Percentiles rank a stretch among this genome's conserved stretches.
Conservation (phyloP, 208 protist genomes). For the Acanthamoeba healyi region DNA sequence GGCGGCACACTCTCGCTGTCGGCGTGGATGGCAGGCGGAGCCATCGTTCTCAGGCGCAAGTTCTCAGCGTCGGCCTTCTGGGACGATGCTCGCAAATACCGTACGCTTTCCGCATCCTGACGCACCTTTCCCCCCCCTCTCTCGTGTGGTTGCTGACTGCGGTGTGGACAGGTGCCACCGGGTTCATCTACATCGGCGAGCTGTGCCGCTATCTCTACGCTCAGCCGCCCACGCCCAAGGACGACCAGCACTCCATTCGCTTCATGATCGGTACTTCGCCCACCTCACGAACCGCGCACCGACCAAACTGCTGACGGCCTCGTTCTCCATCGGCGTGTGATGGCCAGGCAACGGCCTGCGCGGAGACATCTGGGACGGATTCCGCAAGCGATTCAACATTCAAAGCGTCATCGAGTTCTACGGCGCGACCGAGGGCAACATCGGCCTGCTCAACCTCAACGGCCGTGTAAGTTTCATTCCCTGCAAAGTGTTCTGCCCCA, state of each 20-base stretch:
- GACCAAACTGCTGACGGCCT: no score
- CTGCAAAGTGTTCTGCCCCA: background rate
- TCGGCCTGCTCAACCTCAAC: slow-evolving; percentile 75
- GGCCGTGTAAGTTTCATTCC: background rate
- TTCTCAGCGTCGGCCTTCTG: slow-evolving; percentile 90
- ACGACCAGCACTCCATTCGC: slow-evolving; percentile 69
- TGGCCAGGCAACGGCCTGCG: slow-evolving; percentile 92
- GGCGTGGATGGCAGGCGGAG: slow-evolving; percentile 44
- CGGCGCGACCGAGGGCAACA: slow-evolving; percentile 90
- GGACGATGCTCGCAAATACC: slow-evolving; percentile 88
- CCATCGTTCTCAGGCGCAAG: slow-evolving; percentile 89
- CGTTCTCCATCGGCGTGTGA: background rate
- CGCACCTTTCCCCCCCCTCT: slow-evolving; percentile 91
- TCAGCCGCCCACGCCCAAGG: slow-evolving; percentile 64
- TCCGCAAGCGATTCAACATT: slow-evolving; percentile 40
- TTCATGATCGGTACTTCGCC: slow-evolving; percentile 49
- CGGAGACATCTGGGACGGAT: slow-evolving; percentile 90
- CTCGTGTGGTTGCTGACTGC: slow-evolving; percentile 90
- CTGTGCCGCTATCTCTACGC: slow-evolving; percentile 90
- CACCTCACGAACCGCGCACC: no score
- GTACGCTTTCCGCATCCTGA: slow-evolving; percentile 20
- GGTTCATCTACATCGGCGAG: slow-evolving; percentile 95
- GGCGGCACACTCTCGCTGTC: slow-evolving; percentile 87
- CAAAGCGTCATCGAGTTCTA: slow-evolving; percentile 91
- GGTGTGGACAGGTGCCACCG: slow-evolving; percentile 82